These are phyloP conservation scores for Platanus orientalis DNA, from an alignment of 164 flowering plant species.

Conservation along the genomic window DNA sequence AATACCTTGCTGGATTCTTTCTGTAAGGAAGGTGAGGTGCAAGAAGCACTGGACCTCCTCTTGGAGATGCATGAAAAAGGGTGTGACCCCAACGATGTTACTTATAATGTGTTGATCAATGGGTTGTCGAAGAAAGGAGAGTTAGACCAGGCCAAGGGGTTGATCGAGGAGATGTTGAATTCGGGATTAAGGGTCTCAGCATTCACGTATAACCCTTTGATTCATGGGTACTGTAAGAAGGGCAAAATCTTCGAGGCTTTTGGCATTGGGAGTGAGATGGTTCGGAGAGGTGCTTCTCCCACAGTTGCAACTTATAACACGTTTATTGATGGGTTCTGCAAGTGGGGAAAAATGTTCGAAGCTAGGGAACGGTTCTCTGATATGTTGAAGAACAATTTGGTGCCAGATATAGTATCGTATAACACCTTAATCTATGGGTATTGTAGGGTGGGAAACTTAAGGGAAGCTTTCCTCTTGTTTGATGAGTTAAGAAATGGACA, in stretches of 20 bases:
- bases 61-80: conserved; percentile 53
- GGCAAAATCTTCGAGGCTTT: conserved; percentile 50
- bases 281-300: conserved; percentile 36
- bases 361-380: conserved; percentile 41
- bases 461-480: conserved; percentile 51
- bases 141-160: conserved; percentile 39
- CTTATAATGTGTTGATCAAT: conserved; percentile 60
- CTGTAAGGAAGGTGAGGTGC: conserved; percentile 51
- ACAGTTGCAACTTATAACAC: conserved; percentile 51
- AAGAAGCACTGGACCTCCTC: conserved; percentile 33
- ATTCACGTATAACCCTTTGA: conserved; percentile 56
- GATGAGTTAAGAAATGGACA: conserved; percentile 32
- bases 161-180: conserved; percentile 45
- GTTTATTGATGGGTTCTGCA: conserved; percentile 47
- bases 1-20: conserved; percentile 56
- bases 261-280: conserved; percentile 44
- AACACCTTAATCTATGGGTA: conserved; percentile 67
- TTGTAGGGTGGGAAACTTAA: conserved; percentile 42
- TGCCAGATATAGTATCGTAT: conserved; percentile 56
- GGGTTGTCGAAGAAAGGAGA: conserved; percentile 54
- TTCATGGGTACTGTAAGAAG: conserved; percentile 42
- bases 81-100: conserved; percentile 46
- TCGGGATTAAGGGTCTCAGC: conserved; percentile 43
- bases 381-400: conserved; percentile 39
- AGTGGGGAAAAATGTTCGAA: conserved; percentile 39